phyloP scores from a whole-genome alignment of 108 stramenopile genomes.

The Chaetoceros tenuissimus region DNA sequence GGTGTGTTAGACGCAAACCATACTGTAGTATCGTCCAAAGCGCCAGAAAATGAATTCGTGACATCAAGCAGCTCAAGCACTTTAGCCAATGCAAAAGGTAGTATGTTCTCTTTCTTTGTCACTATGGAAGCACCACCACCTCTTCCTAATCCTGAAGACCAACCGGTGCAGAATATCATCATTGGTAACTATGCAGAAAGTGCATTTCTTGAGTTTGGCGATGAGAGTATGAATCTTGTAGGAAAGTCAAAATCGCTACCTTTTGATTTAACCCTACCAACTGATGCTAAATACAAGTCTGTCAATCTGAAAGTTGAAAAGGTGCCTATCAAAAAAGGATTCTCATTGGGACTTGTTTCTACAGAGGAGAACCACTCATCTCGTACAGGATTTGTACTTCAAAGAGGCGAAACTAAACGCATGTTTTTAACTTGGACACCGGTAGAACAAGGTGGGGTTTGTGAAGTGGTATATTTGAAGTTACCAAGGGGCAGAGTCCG shows the following conservation, averaged over 20 bases:
- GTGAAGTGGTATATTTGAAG: constrained; percentile 14
- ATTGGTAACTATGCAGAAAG: not conserved
- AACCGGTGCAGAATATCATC: not conserved
- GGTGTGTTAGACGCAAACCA: too few species aligned
- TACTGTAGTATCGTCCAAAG: too few species aligned
- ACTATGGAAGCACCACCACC: not conserved
- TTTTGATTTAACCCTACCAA: constrained; percentile 4
- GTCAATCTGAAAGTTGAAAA: constrained; percentile 7
- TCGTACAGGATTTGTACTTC: not conserved
- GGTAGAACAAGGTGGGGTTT: constrained; percentile 6
- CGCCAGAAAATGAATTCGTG: too few species aligned
- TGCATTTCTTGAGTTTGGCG: constrained; percentile 10
- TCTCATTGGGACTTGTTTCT: constrained; percentile 2
- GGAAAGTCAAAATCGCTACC: constrained; percentile 12
- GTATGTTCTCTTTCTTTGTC: not conserved
- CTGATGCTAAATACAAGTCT: not conserved
- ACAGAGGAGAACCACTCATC: not conserved
- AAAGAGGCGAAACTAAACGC: constrained; percentile 2
- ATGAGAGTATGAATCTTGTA: constrained; percentile 6
- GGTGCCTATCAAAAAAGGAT: constrained; percentile 16
- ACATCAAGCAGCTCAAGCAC: too few species aligned
- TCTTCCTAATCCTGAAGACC: not conserved
- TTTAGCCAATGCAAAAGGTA: too few species aligned
- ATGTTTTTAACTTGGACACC: constrained; percentile 19
- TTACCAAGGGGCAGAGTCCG: constrained; percentile 10